Evolutionary conservation across 1,139 yeast genomes (phyloP).

Genomic region (Candida dubliniensis): DNA sequence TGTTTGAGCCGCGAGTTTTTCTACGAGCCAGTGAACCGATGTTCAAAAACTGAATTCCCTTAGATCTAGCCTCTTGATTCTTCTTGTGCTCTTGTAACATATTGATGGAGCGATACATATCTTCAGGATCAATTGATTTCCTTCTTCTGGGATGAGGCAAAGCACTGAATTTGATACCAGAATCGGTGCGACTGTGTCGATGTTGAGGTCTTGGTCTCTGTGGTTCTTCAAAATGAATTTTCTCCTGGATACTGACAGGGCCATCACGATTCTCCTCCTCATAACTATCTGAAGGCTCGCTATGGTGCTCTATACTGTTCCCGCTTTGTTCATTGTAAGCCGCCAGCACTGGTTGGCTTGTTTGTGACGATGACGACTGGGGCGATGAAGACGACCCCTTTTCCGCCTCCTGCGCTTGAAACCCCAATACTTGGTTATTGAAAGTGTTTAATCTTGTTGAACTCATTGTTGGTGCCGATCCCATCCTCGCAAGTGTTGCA

Average conservation of each 20-base stretch:
- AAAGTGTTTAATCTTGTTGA: slow-evolving; percentile 37
- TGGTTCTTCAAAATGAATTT: slow-evolving; percentile 15
- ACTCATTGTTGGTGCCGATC: slow-evolving; percentile 35
- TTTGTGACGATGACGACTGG: slow-evolving; percentile 12
- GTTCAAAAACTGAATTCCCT: background rate
- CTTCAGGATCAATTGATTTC: slow-evolving; percentile 71
- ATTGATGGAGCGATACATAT: slow-evolving; percentile 79
- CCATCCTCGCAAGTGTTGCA: slow-evolving; percentile 63
- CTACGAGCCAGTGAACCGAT: background rate
- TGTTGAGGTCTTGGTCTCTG: slow-evolving; percentile 4
- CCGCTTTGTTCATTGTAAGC: slow-evolving; percentile 4
- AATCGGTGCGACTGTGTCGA: slow-evolving; percentile 1
- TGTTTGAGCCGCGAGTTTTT: slow-evolving; percentile 1
- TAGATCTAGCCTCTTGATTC: slow-evolving; percentile 4
- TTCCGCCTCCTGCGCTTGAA: slow-evolving; percentile 2
- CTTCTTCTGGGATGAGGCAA: slow-evolving; percentile 41
- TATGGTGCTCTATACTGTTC: slow-evolving; percentile 30
- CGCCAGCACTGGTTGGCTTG: background rate
- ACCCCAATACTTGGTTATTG: slow-evolving; percentile 38
- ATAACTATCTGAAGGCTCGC: slow-evolving; percentile 37
- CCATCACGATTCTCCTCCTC: slow-evolving; percentile 24
- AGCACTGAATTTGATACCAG: slow-evolving; percentile 39
- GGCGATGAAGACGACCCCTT: slow-evolving; percentile 4
- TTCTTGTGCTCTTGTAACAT: slow-evolving; percentile 47
- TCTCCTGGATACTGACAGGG: slow-evolving; percentile 65